Conservation (phyloP, 768 basidiomycete genomes). For the Tubosaeta sp. region DNA sequence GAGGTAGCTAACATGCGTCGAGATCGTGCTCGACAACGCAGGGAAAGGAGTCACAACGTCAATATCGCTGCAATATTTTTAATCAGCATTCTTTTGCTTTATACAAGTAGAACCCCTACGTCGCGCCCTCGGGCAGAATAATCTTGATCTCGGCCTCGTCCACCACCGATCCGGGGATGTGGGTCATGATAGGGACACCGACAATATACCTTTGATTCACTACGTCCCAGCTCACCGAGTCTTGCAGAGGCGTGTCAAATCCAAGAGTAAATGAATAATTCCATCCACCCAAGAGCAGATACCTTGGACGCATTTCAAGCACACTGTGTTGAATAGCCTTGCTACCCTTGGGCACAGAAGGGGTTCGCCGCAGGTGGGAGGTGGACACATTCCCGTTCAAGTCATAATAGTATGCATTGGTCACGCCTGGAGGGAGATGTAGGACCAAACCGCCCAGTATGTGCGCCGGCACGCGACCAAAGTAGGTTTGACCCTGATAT, state of each 20-base stretch:
- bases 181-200: conserved; percentile 82
- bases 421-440: conserved; percentile 78
- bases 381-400: conserved; percentile 95
- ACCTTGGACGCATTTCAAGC: conserved; percentile 84
- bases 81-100: conserved; percentile 3
- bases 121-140: conserved; percentile 92
- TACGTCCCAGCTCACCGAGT: conserved; percentile 63
- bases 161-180: conserved; percentile 74
- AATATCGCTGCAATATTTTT: conserved; percentile 56
- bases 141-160: conserved; percentile 76
- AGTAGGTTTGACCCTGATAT: conserved; percentile 74
- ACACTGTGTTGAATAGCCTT: conserved; percentile 54
- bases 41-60: conserved; percentile 76
- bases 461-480: conserved; percentile 62
- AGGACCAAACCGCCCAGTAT: conserved; percentile 71
- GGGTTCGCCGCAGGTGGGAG: conserved; percentile 71
- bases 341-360: conserved; percentile 56
- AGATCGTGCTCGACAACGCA: conserved; percentile 52
- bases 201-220: conserved; percentile 64
- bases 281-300: conserved; percentile 95
- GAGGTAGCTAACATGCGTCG: conserved; percentile 82
- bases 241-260: conserved; percentile 83
- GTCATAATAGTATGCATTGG: conserved; percentile 86
- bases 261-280: conserved; percentile 95
- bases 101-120: conserved; percentile 46